phyloP scores from a whole-genome alignment of 2,329 filamentous ascomycete species.

The Arthrobotrys iridis region DNA sequence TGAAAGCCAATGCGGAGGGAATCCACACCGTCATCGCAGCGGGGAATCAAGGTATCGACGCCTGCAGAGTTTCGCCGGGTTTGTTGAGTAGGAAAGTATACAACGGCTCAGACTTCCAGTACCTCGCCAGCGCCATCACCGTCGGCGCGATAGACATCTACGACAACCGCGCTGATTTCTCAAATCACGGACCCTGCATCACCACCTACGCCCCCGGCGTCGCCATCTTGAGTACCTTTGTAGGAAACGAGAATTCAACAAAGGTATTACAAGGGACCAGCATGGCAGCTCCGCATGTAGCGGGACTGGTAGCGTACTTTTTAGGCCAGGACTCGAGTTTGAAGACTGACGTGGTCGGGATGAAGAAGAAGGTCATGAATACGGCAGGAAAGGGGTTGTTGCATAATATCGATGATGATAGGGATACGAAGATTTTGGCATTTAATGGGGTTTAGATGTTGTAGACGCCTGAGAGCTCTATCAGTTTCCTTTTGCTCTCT shows the following conservation, averaged over 20 bases:
- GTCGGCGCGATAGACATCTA: slow-evolving; percentile 61
- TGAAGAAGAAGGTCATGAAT: slow-evolving; percentile 47
- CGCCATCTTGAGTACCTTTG: slow-evolving; percentile 66
- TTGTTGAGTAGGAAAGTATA: slow-evolving; percentile 62
- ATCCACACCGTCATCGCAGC: slow-evolving; percentile 63
- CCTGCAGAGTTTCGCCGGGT: slow-evolving; percentile 59
- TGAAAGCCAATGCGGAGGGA: slow-evolving; percentile 63
- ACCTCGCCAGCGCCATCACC: slow-evolving; percentile 62
- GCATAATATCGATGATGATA: slow-evolving; percentile 5
- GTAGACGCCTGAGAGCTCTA: neutral
- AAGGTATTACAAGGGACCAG: slow-evolving; percentile 66
- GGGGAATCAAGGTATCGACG: slow-evolving; percentile 60
- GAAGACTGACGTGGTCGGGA: slow-evolving; percentile 29
- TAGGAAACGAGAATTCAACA: slow-evolving; percentile 64
- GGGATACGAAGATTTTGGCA: slow-evolving; percentile 33
- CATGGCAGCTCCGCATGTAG: slow-evolving; percentile 72
- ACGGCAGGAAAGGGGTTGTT: slow-evolving; percentile 10
- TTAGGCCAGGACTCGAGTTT: slow-evolving; percentile 11
- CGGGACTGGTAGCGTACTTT: slow-evolving; percentile 75
- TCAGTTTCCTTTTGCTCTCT: no score
- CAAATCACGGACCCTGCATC: slow-evolving; percentile 65
- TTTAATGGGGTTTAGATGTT: slow-evolving; percentile 26
- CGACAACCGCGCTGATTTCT: slow-evolving; percentile 61
- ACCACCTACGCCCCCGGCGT: slow-evolving; percentile 70
- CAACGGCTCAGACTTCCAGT: slow-evolving; percentile 59